Conservation (phyloP, 2,329 filamentous ascomycete species). For the Chaetomium globosum region DNA sequence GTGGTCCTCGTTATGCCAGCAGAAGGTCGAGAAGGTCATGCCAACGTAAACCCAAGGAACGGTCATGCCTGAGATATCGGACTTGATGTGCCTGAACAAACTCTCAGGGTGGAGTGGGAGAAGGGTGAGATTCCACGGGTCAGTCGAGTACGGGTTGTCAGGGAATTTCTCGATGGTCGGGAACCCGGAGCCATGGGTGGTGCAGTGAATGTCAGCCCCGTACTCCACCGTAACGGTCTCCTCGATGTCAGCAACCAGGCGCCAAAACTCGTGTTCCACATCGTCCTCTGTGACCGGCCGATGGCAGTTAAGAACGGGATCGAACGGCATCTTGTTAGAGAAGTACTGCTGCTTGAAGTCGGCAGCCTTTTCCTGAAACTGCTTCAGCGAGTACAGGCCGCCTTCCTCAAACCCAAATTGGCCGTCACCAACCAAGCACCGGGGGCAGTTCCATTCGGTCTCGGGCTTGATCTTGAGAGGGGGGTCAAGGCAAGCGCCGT, state of each 20-base stretch:
- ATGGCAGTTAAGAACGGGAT: slow-evolving; percentile 78
- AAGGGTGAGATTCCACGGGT: slow-evolving; percentile 95
- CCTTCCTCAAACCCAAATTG: slow-evolving; percentile 98
- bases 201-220: slow-evolving; percentile 96
- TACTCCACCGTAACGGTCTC: slow-evolving; percentile 98
- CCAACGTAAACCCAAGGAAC: slow-evolving; percentile 99
- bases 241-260: slow-evolving; percentile 87
- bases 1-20: slow-evolving; percentile 99
- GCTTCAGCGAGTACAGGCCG: slow-evolving; percentile 88
- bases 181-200: slow-evolving; percentile 95
- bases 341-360: slow-evolving; percentile 96
- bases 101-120: slow-evolving; percentile 89
- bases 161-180: slow-evolving; percentile 92
- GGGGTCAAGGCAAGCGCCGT: slow-evolving; percentile 86
- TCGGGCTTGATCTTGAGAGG: slow-evolving; percentile 76
- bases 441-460: slow-evolving; percentile 92
- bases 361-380: slow-evolving; percentile 94
- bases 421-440: slow-evolving; percentile 92
- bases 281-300: slow-evolving; percentile 89
- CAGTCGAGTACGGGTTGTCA: slow-evolving; percentile 79
- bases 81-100: slow-evolving; percentile 94
- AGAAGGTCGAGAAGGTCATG: slow-evolving; percentile 99
- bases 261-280: slow-evolving; percentile 95
- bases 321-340: slow-evolving; percentile 83
- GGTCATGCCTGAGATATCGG: slow-evolving; percentile 98